Base-by-base conservation (phyloP, 139 green algal genomes). In the Diplosphaera chodatii region DNA sequence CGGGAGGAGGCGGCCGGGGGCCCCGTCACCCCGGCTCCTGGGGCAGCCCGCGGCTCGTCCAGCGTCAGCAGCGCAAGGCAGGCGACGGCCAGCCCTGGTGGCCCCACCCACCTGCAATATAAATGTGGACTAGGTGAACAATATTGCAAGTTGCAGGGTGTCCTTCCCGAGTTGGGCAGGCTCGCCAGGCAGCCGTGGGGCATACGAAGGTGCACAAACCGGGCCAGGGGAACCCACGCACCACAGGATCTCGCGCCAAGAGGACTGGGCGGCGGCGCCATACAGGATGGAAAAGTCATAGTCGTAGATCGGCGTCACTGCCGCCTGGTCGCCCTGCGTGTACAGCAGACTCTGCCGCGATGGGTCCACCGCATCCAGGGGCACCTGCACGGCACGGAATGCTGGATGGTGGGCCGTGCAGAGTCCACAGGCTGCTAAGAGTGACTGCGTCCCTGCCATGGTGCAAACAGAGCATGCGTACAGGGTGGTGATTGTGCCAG, bases 241-340 rank as follows among this genome's bases (percentile, higher is more conserved):
- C 15, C 56, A 71, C 34, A 93, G 68, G 64, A 93, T 75, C 67
- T 82, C 33, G 25, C 88, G 81, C 89, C 89, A 94, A 23, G 77
- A 78, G 32, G 70, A 65, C 62, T 55, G 65, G 21, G 62, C 64
- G 25, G 66, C 18, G n/a, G 34, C 76, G 66, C 34, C 82, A 22
- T 81, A 72, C 55, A 86, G 77, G 13, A 85, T 64, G 33, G 74
- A 72, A 72, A 91, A 91, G 74, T 90, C 80, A 77, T 94, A 96
- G 64, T 87, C 82, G 73, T 87, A 91, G 40, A 93, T 80, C 13
- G 90, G 90, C 1, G 79, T 84, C 0, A 94, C 85, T 18, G 89
- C 91, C n/a, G 90, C 91, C 78, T 88, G 89, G 56, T 96, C 87
- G 23, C 91, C 91, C 32, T 87, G 83, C 29, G 80, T 88, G 74